Base-by-base conservation (phyloP, 2,329 filamentous ascomycete species). In the Aspergillus novofumigatus region DNA sequence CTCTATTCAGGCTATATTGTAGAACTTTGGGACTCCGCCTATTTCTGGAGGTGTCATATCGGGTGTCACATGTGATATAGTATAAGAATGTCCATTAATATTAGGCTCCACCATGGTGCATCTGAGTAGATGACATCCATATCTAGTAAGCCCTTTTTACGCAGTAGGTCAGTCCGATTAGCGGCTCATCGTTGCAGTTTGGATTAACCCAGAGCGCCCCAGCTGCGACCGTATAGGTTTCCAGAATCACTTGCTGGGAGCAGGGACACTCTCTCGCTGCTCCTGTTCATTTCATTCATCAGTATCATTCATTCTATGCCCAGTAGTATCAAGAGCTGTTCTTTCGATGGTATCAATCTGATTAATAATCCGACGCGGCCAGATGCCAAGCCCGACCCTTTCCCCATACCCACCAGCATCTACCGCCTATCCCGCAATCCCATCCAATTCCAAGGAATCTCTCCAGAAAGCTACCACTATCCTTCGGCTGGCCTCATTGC, bases 311-410 rank as follows among this genome's bases (percentile, higher is more conserved):
- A 3, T 38, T 17, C 6, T 7, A 17, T 38, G 17, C 32, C 32
- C 32, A 38, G 11, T 35, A 35, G 14, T 32, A 32, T 32, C 32
- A 38, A 38, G 6, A 38, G 32, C 1, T 38, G 32, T 38, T 38
- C 32, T 17, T 17, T 38, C 32, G 14, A 17, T 17, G 5, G 14
- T 3, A 17, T 26, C n/a, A n/a, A 17, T 49, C 23, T 23, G n/a
- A 59, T 61, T 62, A 64, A 45, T 63, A 64, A 61, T 59, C 57
- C 35, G 21, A 41, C 44, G 51, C 53, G 26, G 53, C 56, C 51
- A 57, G 56, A 41, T 64, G 69, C 69, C 66, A 70, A 71, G 69
- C 67, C 65, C 56, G 66, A 57, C 61, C 59, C 64, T 68, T 68
- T 70, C 69, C 67, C 69, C 69, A 70, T 68, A 67, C 60, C 58